Percentiles rank a stretch among this genome's conserved stretches.
phyloP scores from a whole-genome alignment of 768 basidiomycete genomes.

The Naganishia vaughanmartiniae region DNA sequence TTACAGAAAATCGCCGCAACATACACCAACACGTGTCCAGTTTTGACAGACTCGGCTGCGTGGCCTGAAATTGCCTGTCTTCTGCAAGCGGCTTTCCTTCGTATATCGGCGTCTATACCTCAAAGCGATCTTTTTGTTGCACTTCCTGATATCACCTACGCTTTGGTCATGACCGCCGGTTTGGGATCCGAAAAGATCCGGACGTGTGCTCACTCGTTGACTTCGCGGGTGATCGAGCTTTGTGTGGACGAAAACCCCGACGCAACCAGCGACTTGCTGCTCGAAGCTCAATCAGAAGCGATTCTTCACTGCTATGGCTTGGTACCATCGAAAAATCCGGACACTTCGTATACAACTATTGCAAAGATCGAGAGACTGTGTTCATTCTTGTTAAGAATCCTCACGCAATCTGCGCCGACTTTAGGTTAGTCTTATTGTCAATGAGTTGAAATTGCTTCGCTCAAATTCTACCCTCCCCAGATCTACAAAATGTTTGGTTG shows the following conservation, averaged over 20 bases:
- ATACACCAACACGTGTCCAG: conserved; percentile 11
- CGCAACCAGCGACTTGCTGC: conserved; percentile 1
- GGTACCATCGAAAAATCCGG: conserved; percentile 12
- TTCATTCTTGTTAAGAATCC: background rate
- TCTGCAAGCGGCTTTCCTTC: conserved; percentile 13
- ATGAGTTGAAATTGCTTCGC: background rate
- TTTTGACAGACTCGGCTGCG: conserved; percentile 10
- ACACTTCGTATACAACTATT: conserved; percentile 7
- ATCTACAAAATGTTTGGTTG: conserved; percentile 25
- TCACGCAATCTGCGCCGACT: conserved; percentile 18
- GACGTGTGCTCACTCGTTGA: conserved; percentile 13
- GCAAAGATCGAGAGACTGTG: conserved; percentile 15
- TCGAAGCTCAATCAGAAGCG: conserved; percentile 11
- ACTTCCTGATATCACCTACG: conserved; percentile 18
- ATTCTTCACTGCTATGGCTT: conserved; percentile 15
- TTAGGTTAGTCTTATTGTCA: background rate
- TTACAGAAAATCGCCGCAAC: conserved; percentile 26
- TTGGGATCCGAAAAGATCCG: conserved; percentile 17
- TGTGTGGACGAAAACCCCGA: conserved; percentile 7
- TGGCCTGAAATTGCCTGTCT: conserved; percentile 25
- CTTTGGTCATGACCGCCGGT: conserved; percentile 24
- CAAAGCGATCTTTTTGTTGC: conserved; percentile 22
- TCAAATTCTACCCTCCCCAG: background rate
- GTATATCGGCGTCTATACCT: conserved; percentile 13
- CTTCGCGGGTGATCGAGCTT: conserved; percentile 12